Percentiles rank a stretch among this genome's conserved stretches.
phyloP scores from a whole-genome alignment of 75 land plant species.

The Cryptomeria japonica region DNA sequence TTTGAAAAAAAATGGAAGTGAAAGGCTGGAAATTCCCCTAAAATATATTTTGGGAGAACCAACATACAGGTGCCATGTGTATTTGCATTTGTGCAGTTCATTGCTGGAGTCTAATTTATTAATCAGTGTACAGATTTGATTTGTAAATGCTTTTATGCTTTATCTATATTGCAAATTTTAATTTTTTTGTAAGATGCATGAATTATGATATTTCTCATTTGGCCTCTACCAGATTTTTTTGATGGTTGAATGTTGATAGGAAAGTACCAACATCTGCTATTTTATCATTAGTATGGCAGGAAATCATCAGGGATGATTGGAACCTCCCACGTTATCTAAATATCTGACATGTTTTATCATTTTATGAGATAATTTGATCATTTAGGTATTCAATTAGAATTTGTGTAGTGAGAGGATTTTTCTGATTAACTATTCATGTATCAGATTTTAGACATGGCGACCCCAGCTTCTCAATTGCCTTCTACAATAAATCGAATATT shows the following conservation, averaged over 20 bases:
- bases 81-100: no score
- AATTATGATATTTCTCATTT: not conserved
- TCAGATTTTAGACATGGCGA: not conserved
- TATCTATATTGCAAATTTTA: not conserved
- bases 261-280: not conserved
- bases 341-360: not conserved
- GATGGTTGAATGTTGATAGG: not conserved
- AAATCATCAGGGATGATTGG: not conserved
- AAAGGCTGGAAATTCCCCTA: no score
- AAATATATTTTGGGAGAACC: not conserved
- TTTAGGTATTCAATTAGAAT: not conserved
- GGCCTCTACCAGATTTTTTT: no score
- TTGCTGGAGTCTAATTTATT: no score
- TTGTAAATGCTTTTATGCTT: no score
- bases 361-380: not conserved
- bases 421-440: not conserved
- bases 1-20: no score
- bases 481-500: slow-evolving; percentile 12
- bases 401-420: not conserved
- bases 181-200: not conserved
- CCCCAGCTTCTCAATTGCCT: not conserved
- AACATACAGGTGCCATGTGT: not conserved
- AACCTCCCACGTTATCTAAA: not conserved
- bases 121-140: no score
- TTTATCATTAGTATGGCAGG: not conserved